Evolutionary conservation across 306 rosid genomes (phyloP), one percentile per base, ranked within the genome.

Genomic region (Cicer arietinum): DNA sequence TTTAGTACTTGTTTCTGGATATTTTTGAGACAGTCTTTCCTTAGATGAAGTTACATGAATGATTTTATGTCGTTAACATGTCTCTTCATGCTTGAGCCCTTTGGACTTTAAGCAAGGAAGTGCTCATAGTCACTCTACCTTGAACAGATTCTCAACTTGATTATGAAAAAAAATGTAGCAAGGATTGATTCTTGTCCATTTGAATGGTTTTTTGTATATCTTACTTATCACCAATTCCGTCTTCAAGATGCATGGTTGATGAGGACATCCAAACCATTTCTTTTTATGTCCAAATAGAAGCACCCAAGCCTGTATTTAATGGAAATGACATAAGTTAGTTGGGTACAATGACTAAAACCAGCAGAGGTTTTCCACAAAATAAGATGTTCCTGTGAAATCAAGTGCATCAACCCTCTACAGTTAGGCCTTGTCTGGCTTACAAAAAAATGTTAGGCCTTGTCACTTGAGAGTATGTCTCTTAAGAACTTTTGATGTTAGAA

Each of bases 61-160:
- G 40, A 6, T 58, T 58, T 58, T 58, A 58, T 58, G 13, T 47
- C 52, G 5, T 47, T 47, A 47, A 47, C 64, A 58, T 3, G 39
- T 22, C 64, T 58, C 40, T 58, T 58, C 64, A 58, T 58, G 41
- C 40, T 22, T 22, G 64, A 58, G 41, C 41, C 64, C 57, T 14
- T 51, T 14, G 56, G 18, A 25, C 11, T 20, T 57, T 57, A 25
- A 57, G 17, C 64, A 10, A 5, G 7, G 42, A 58, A 58, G 9
- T 58, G 42, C 64, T 7, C 35, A 54, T 54, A 9, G 1, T 8
- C 62, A 56, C 62, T 17, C 62, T 56, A 57, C 40, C 14, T 20
- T 57, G 63, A 3, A 6, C 16, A 57, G 8, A 20, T 57, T 58
- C 6, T 58, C 41, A 58, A 58, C 17, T 10, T 30, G 11, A 10